Conservation (phyloP, 1,284 basidiomycete genomes). For the Volvariella surrecta region DNA sequence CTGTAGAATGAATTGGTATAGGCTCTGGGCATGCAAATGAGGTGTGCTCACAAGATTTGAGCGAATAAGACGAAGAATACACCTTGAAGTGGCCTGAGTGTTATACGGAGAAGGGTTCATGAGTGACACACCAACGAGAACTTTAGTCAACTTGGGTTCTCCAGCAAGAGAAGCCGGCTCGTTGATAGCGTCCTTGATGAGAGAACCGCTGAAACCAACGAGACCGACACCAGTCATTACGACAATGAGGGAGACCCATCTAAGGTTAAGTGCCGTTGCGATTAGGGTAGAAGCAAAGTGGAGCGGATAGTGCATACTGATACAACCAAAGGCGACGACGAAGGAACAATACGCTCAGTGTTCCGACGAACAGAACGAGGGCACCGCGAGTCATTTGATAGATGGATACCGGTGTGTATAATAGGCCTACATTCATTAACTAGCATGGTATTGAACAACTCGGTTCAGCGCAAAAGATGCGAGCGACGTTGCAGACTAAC, state of each 20-base stretch:
- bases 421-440: conserved; percentile 92
- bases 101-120: conserved; percentile 7
- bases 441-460: conserved; percentile 20
- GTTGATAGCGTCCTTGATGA: conserved; percentile 68
- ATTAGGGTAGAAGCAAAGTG: conserved; percentile 9
- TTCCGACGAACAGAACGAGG: conserved; percentile 93
- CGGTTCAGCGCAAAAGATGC: background rate
- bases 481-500: conserved; percentile 33
- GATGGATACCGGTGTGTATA: conserved; percentile 95
- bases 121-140: conserved; percentile 50
- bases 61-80: conserved; percentile 92
- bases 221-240: conserved; percentile 89
- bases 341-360: conserved; percentile 90
- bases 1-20: conserved; percentile 27
- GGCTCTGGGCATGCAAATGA: conserved; percentile 6
- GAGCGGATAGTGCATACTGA: conserved; percentile 40
- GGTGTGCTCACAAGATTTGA: conserved; percentile 78
- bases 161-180: conserved; percentile 34
- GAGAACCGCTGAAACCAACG: conserved; percentile 87
- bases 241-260: conserved; percentile 86
- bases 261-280: conserved; percentile 20
- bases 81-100: conserved; percentile 32
- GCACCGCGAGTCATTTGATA: conserved; percentile 98
- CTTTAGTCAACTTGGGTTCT: conserved; percentile 51
- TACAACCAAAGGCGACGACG: conserved; percentile 72